phyloP scores from a whole-genome alignment of 208 protist species.

The Phytomonas francai region DNA sequence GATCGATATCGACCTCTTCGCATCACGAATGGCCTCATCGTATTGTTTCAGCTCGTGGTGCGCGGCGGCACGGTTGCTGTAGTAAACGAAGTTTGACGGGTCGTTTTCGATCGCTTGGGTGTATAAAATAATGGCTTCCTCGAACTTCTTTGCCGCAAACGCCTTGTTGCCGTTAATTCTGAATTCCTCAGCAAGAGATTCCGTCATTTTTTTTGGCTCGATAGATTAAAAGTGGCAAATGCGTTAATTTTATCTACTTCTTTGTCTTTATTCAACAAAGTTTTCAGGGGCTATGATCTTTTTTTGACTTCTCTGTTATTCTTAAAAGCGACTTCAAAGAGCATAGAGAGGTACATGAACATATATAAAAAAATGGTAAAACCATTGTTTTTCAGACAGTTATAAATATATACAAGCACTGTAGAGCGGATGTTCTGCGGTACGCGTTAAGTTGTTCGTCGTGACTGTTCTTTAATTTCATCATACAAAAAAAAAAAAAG shows the following conservation, averaged over 20 bases:
- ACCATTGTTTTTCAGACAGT: too few relatives aligned
- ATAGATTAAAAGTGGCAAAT: too few relatives aligned
- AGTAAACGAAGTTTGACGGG: conserved; percentile 59
- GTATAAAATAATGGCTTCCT: conserved; percentile 73
- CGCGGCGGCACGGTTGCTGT: conserved; percentile 86
- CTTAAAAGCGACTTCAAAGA: too few relatives aligned
- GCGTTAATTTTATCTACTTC: too few relatives aligned
- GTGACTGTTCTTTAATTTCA: too few relatives aligned
- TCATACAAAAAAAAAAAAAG: too few relatives aligned
- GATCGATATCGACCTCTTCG: conserved; percentile 37
- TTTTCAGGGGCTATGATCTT: background rate
- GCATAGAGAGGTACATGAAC: too few relatives aligned
- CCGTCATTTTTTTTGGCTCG: conserved; percentile 7
- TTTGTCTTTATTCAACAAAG: background rate
- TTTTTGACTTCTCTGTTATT: background rate
- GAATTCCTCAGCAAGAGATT: conserved; percentile 40
- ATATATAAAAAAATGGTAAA: too few relatives aligned
- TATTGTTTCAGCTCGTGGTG: conserved; percentile 69
- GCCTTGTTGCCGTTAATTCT: conserved; percentile 73
- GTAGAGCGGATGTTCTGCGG: too few relatives aligned
- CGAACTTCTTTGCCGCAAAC: conserved; percentile 63
- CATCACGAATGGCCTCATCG: conserved; percentile 61
- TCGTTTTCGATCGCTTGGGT: conserved; percentile 66
- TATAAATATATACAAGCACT: too few relatives aligned
- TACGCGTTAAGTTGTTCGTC: too few relatives aligned